Base-by-base conservation (phyloP, 129 eudicot genomes). In the Smallanthus sonchifolius region DNA sequence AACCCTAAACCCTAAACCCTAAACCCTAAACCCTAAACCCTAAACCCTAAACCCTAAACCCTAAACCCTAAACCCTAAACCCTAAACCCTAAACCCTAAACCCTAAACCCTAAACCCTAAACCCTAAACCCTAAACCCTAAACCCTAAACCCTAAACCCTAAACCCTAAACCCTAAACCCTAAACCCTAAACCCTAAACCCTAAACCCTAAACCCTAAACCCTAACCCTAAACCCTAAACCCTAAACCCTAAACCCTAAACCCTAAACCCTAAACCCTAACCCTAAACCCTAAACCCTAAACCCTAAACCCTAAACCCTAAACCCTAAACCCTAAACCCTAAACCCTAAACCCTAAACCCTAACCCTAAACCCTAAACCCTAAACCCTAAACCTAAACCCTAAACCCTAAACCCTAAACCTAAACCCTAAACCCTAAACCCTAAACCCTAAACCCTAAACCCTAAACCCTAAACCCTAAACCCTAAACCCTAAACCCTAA, bases 261-360 rank as follows among this genome's bases (percentile, higher is more conserved):
- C 67, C 67, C 67, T 37, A 36, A 64, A 16, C 49, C 48, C 52
- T 13, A 65, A 65, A 16, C 70, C 70, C 36, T 37, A 65, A n/a
- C 70, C 70, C 51, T n/a, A 65, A 65, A 7, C 48, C 70, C 70
- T 63, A 64, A 64, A 15, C 69, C 40, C 69, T 30, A 16, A 13
- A 64, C 44, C 54, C 54, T 47, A 10, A 64, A 36, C 69, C 69
- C 48, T 15, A 64, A 35, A 36, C 69, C 69, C 30, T 15, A 64
- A 64, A 15, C 69, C 69, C 48, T 5, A 64, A 47, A 64, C n/a
- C 69, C 45, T 19, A 36, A 37, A 64, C 40, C 48, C 69, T 16
- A 34, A 63, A 63, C 68, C 68, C 68, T 35, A 63, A 63, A 34
- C 44, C 68, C 68, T 63, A 63, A 63, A 63, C 68, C 44, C 68